phyloP scores from a whole-genome alignment of 805 yeast genomes.

The Wickerhamiella brachini region DNA sequence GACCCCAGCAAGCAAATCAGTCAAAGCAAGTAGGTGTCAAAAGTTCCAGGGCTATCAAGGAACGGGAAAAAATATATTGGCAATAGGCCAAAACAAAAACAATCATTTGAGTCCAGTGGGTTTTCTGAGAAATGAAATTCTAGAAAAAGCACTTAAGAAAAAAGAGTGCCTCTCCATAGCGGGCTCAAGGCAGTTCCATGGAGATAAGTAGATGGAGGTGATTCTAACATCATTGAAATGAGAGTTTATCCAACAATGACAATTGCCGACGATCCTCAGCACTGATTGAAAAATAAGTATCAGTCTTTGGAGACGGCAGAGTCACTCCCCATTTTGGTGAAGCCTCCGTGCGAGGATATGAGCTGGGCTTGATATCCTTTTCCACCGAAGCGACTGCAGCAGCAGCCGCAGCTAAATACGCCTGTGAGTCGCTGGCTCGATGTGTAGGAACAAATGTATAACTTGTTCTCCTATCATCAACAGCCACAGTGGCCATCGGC shows the following conservation, averaged over 20 bases:
- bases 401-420: neutral
- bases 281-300: neutral
- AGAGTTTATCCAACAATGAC: slow-evolving; percentile 5
- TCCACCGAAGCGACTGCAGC: neutral
- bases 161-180: too few species aligned
- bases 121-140: neutral
- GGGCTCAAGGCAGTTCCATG: neutral
- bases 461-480: neutral
- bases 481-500: neutral
- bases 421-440: neutral
- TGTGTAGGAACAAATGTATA: neutral
- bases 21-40: neutral
- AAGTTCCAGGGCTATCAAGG: too few species aligned
- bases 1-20: neutral
- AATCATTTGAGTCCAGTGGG: too few species aligned
- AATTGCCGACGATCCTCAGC: slow-evolving; percentile 9
- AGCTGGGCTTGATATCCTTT: neutral
- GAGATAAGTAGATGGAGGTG: too few species aligned
- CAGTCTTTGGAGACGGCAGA: neutral
- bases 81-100: too few species aligned
- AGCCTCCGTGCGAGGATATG: neutral
- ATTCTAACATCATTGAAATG: neutral
- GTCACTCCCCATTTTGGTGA: neutral
- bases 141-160: too few species aligned
- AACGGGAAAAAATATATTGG: too few species aligned